These are phyloP conservation scores for Dioszegia crocea DNA, from an alignment of 768 basidiomycete genomes.

Conservation along the genomic window DNA sequence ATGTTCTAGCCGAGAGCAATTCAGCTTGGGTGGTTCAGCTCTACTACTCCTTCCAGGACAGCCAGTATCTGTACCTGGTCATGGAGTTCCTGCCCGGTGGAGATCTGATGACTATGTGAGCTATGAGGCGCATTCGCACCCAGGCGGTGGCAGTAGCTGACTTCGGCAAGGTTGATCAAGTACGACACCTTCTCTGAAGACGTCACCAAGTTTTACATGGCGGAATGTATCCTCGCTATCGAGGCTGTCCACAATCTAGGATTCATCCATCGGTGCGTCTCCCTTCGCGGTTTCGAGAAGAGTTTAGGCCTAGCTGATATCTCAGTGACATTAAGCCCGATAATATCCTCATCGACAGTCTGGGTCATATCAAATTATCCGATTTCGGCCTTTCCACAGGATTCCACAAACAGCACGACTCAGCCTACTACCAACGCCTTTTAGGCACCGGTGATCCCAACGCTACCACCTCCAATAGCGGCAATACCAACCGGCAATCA, in stretches of 20 bases:
- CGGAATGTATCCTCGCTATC: constrained; percentile 95
- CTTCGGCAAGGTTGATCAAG: constrained; percentile 66
- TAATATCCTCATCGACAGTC: constrained; percentile 96
- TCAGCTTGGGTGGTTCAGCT: constrained; percentile 95
- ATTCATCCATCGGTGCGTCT: constrained; percentile 85
- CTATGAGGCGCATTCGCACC: neutral
- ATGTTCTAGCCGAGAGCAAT: constrained; percentile 91
- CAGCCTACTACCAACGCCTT: constrained; percentile 85
- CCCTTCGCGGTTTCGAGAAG: neutral
- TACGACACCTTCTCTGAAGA: constrained; percentile 99
- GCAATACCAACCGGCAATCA: constrained; percentile 34
- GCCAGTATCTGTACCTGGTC: constrained; percentile 85
- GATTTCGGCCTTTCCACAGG: constrained; percentile 99
- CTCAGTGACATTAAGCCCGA: constrained; percentile 96
- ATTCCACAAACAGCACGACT: constrained; percentile 96
- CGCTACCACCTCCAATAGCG: constrained; percentile 25
- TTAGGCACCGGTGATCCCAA: constrained; percentile 59
- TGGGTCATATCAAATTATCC: constrained; percentile 94
- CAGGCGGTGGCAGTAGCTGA: neutral
- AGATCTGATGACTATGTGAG: constrained; percentile 93
- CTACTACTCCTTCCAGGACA: constrained; percentile 97
- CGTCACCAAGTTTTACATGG: constrained; percentile 95
- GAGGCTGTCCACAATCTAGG: constrained; percentile 96
- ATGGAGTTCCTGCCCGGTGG: constrained; percentile 99
- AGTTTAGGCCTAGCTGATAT: constrained; percentile 15